phyloP scores from a whole-genome alignment of 192 early-diverging fungal species.

The Backusella mclennaniae region DNA sequence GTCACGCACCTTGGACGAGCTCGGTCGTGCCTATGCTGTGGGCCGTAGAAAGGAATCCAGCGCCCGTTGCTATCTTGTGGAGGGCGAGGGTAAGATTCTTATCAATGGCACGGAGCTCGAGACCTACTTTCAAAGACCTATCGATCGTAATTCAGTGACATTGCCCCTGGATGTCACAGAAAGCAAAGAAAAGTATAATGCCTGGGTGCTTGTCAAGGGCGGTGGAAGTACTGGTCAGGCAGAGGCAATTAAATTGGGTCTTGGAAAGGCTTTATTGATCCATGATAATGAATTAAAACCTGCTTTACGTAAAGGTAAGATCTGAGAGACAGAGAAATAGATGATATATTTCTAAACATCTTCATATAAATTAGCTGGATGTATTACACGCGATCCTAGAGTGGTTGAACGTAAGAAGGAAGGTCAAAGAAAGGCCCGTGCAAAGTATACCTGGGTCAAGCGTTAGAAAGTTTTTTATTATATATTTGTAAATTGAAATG shows the following conservation, averaged over 20 bases:
- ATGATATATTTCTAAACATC: too few relatives aligned
- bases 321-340: background rate
- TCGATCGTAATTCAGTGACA: conserved; percentile 67
- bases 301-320: conserved; percentile 50
- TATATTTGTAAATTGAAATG: background rate
- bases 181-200: conserved; percentile 78
- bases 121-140: conserved; percentile 69
- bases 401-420: conserved; percentile 96
- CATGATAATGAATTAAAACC: conserved; percentile 61
- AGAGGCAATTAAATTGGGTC: conserved; percentile 78
- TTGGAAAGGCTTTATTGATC: conserved; percentile 69
- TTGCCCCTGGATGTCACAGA: conserved; percentile 70
- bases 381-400: conserved; percentile 63
- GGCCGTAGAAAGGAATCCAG: conserved; percentile 82
- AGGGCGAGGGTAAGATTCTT: conserved; percentile 64
- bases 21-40: conserved; percentile 70
- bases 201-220: conserved; percentile 78
- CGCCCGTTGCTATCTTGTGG: conserved; percentile 73
- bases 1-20: conserved; percentile 56
- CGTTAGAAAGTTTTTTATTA: background rate
- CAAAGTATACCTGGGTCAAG: conserved; percentile 76
- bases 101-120: conserved; percentile 78
- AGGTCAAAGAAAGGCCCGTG: conserved; percentile 90
- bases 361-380: conserved; percentile 42
- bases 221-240: conserved; percentile 87